These are phyloP conservation scores for Penicillium polonicum DNA, from an alignment of 2,329 filamentous ascomycete species.

Conservation along the genomic window DNA sequence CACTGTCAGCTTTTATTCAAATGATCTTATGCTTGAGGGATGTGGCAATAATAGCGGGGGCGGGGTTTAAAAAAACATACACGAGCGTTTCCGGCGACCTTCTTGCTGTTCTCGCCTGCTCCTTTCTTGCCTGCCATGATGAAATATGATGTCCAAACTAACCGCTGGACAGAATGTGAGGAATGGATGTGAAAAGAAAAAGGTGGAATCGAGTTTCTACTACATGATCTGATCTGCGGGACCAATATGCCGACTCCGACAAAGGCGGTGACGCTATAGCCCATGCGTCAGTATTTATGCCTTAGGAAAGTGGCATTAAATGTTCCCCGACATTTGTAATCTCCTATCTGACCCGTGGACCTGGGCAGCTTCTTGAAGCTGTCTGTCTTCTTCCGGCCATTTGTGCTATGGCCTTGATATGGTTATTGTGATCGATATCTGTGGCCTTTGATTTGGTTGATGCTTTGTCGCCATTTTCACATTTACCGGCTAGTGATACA, in stretches of 20 bases:
- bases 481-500: neutral
- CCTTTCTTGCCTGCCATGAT: slow-evolving; percentile 71
- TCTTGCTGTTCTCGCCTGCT: slow-evolving; percentile 76
- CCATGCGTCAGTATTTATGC: neutral
- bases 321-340: slow-evolving; percentile 6
- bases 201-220: slow-evolving; percentile 13
- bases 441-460: neutral
- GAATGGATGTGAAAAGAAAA: slow-evolving; percentile 10
- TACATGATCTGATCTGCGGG: slow-evolving; percentile 25
- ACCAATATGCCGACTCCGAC: slow-evolving; percentile 27
- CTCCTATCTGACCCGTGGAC: slow-evolving; percentile 11
- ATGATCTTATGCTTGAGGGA: neutral
- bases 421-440: neutral
- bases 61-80: slow-evolving; percentile 35
- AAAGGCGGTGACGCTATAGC: slow-evolving; percentile 20
- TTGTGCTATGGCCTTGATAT: slow-evolving; percentile 2
- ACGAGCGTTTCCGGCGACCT: slow-evolving; percentile 77
- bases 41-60: slow-evolving; percentile 26
- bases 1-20: slow-evolving; percentile 14
- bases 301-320: neutral
- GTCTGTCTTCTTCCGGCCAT: neutral
- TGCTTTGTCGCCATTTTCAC: neutral
- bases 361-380: neutral
- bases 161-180: slow-evolving; percentile 5
- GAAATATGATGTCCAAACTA: neutral